Percentiles rank a stretch among this genome's conserved stretches.
These are phyloP conservation scores for Pseudogymnoascus sp. DNA, from an alignment of 2,329 filamentous ascomycete species.

Conservation along the genomic window DNA sequence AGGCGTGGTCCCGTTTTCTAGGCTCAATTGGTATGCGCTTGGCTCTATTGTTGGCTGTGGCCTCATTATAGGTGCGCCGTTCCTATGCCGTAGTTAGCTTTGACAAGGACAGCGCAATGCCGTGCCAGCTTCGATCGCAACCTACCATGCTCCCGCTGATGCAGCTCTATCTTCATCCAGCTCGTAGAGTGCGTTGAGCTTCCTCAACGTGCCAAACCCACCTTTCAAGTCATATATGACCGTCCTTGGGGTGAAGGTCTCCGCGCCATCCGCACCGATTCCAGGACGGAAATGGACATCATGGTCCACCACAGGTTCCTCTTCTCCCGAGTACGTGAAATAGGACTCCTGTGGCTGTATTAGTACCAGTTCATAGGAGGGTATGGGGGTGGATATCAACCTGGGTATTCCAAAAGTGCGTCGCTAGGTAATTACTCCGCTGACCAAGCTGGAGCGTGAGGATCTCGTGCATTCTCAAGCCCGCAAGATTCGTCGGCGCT, in stretches of 20 bases:
- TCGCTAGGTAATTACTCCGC: slow-evolving; percentile 84
- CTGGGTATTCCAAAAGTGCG: slow-evolving; percentile 97
- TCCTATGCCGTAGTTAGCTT: slow-evolving; percentile 37
- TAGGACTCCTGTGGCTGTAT: slow-evolving; percentile 71
- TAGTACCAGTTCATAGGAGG: slow-evolving; percentile 8
- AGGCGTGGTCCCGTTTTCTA: slow-evolving; percentile 61
- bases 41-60: slow-evolving; percentile 57
- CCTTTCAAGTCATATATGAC: slow-evolving; percentile 94
- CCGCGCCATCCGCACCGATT: slow-evolving; percentile 69
- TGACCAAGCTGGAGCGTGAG: slow-evolving; percentile 90
- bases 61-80: slow-evolving; percentile 59
- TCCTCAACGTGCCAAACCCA: slow-evolving; percentile 78
- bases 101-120: slow-evolving; percentile 9
- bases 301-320: slow-evolving; percentile 65
- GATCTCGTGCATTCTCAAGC: slow-evolving; percentile 73
- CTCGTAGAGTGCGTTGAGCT: slow-evolving; percentile 76
- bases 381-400: slow-evolving; percentile 33
- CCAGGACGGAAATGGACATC: slow-evolving; percentile 84
- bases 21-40: slow-evolving; percentile 68
- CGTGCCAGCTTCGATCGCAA: neutral
- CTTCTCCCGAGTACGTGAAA: slow-evolving; percentile 71
- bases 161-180: slow-evolving; percentile 26
- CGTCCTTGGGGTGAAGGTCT: slow-evolving; percentile 87
- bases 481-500: neutral
- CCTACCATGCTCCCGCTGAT: slow-evolving; percentile 32